phyloP scores from a whole-genome alignment of 2,329 filamentous ascomycete species.

The Fusarium coffeatum region DNA sequence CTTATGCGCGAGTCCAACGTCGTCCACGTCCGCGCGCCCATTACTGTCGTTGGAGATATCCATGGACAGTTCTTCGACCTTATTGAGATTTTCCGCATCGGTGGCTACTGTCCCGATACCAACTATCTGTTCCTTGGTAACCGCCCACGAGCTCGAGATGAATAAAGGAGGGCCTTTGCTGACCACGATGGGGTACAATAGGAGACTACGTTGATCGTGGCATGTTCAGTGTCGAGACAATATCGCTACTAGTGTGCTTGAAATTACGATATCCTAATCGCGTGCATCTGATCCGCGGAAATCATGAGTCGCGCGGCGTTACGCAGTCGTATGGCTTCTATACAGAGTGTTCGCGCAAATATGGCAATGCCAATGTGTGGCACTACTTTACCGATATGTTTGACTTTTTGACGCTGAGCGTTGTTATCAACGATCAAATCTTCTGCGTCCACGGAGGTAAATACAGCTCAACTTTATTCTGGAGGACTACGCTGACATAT shows the following conservation, averaged over 20 bases:
- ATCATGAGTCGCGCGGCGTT: constrained; percentile 96
- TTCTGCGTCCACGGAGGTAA: constrained; percentile 95
- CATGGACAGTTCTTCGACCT: constrained; percentile 99
- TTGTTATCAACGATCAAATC: constrained; percentile 98
- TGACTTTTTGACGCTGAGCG: constrained; percentile 94
- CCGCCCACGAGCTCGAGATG: constrained; percentile 23
- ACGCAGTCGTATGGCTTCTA: constrained; percentile 99
- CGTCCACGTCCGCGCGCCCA: constrained; percentile 93
- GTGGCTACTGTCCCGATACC: constrained; percentile 95
- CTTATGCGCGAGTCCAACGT: constrained; percentile 99
- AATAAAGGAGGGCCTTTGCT: constrained; percentile 11
- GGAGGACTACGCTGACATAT: constrained; percentile 7
- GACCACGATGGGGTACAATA: constrained; percentile 50
- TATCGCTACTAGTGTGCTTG: constrained; percentile 95
- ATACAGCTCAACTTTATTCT: background rate
- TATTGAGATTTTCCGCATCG: constrained; percentile 99
- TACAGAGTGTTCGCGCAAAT: constrained; percentile 97
- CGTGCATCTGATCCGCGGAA: constrained; percentile 95
- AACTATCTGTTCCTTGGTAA: constrained; percentile 97
- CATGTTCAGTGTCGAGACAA: constrained; percentile 98
- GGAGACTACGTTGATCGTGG: constrained; percentile 98
- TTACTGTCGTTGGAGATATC: constrained; percentile 98
- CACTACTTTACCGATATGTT: constrained; percentile 99
- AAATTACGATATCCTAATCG: constrained; percentile 97
- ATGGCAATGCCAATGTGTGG: constrained; percentile 98